These are phyloP conservation scores for Erodium maritimum DNA, from an alignment of 345 rosid genomes.

Conservation along the genomic window DNA sequence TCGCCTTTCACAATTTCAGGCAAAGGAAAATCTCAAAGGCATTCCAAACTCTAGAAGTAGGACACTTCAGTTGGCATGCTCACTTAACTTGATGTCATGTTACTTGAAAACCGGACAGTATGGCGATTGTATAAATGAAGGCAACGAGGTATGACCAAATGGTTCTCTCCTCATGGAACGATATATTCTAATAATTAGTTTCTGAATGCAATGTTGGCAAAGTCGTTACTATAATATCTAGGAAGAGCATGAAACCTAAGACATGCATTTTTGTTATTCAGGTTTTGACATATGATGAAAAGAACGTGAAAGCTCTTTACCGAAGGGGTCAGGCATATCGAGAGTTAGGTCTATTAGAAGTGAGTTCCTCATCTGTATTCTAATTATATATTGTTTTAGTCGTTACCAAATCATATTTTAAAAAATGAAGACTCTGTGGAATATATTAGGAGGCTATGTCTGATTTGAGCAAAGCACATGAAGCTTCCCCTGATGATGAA, in stretches of 20 bases:
- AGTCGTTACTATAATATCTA: too few relatives aligned
- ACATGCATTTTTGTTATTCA: slow-evolving; percentile 16
- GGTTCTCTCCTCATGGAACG: background rate
- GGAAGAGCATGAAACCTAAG: too few relatives aligned
- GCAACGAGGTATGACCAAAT: slow-evolving; percentile 59
- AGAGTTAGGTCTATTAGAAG: slow-evolving; percentile 61
- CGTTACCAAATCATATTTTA: slow-evolving; percentile 8
- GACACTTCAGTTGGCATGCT: slow-evolving; percentile 61
- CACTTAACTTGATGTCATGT: slow-evolving; percentile 95
- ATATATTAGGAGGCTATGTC: slow-evolving; percentile 64
- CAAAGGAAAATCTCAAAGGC: slow-evolving; percentile 68
- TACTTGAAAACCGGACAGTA: slow-evolving; percentile 67
- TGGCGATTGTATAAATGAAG: slow-evolving; percentile 65
- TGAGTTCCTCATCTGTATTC: slow-evolving; percentile 29
- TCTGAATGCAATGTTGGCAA: too few relatives aligned
- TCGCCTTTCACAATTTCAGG: slow-evolving; percentile 31
- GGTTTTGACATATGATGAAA: slow-evolving; percentile 74
- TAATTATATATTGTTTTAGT: background rate
- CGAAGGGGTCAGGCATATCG: slow-evolving; percentile 94
- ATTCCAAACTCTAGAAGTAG: slow-evolving; percentile 49
- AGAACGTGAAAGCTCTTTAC: slow-evolving; percentile 84
- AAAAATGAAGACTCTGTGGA: slow-evolving; percentile 1
- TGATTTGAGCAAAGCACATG: slow-evolving; percentile 66
- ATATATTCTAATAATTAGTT: too few relatives aligned
- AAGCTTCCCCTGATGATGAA: slow-evolving; percentile 80